Conservation (phyloP, 148 eudicot species). For the Bassia scoparia region DNA sequence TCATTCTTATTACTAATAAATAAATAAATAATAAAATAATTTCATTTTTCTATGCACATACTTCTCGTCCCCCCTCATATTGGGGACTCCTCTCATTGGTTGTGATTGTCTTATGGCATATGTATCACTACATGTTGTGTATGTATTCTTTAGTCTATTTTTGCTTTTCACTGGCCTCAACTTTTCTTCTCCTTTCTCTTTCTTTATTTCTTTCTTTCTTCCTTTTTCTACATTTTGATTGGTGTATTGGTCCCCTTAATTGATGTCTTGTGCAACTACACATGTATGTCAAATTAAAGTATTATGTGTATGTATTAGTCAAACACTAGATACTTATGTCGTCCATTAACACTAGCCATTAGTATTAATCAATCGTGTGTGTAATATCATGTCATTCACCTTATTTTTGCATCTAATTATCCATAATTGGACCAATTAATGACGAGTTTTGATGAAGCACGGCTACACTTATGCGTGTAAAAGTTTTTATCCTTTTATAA, state of each 20-base stretch:
- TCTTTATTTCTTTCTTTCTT: not conserved
- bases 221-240: too few relatives aligned
- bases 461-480: too few relatives aligned
- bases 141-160: not conserved
- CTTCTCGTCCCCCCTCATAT: not conserved
- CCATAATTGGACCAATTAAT: too few relatives aligned
- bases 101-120: not conserved
- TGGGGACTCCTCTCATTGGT: slow-evolving; percentile 12
- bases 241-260: not conserved
- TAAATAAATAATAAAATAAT: too few relatives aligned
- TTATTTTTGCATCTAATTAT: too few relatives aligned
- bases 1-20: too few relatives aligned
- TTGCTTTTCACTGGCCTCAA: not conserved
- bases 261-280: not conserved
- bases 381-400: too few relatives aligned
- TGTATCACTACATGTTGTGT: not conserved
- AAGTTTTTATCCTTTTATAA: too few relatives aligned
- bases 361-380: too few relatives aligned
- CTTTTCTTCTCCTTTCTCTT: not conserved
- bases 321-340: not conserved
- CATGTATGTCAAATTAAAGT: not conserved
- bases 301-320: not conserved
- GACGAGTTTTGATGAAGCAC: too few relatives aligned
- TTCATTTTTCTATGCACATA: too few relatives aligned
- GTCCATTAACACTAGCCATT: too few relatives aligned